These are phyloP conservation scores for Fusarium denticulatum DNA, from an alignment of 2,329 filamentous ascomycete genomes.

Conservation along the genomic window DNA sequence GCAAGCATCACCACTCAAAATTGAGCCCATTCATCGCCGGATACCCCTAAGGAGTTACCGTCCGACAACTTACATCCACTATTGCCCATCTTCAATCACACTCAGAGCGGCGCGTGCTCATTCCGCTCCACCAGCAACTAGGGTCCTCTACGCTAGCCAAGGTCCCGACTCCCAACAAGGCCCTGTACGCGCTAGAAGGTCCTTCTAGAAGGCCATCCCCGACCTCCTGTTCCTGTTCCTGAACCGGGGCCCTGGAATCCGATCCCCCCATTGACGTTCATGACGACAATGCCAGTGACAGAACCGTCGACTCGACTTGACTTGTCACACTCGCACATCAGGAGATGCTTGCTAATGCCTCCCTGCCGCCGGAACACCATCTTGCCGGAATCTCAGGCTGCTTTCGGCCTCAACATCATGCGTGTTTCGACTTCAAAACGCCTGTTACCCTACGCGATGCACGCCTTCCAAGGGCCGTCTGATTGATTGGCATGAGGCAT, in stretches of 20 bases:
- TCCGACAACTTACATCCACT: constrained; percentile 28
- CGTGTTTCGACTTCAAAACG: constrained; percentile 34
- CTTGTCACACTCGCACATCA: constrained; percentile 29
- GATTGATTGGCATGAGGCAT: constrained; percentile 38
- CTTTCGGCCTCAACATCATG: constrained; percentile 32
- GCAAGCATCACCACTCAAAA: constrained; percentile 32
- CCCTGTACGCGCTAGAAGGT: constrained; percentile 43
- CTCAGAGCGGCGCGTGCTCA: constrained; percentile 23
- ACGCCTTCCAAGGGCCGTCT: constrained; percentile 19
- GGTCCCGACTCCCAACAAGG: constrained; percentile 21
- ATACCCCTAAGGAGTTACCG: constrained; percentile 29
- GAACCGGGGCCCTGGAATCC: constrained; percentile 37
- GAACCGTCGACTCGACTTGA: constrained; percentile 12
- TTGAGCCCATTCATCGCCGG: constrained; percentile 36
- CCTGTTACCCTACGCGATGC: constrained; percentile 29
- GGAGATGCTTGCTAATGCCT: constrained; percentile 24
- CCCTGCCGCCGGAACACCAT: constrained; percentile 24
- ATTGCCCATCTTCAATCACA: constrained; percentile 36
- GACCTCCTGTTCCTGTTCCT: constrained; percentile 36
- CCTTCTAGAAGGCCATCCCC: constrained; percentile 43
- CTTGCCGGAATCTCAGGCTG: constrained; percentile 13
- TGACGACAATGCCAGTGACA: constrained; percentile 35
- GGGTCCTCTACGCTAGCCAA: constrained; percentile 18
- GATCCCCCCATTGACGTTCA: constrained; percentile 35
- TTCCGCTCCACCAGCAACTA: constrained; percentile 33